Evolutionary conservation across 768 basidiomycete species (phyloP).

Genomic region (Mrakia blollopis): DNA sequence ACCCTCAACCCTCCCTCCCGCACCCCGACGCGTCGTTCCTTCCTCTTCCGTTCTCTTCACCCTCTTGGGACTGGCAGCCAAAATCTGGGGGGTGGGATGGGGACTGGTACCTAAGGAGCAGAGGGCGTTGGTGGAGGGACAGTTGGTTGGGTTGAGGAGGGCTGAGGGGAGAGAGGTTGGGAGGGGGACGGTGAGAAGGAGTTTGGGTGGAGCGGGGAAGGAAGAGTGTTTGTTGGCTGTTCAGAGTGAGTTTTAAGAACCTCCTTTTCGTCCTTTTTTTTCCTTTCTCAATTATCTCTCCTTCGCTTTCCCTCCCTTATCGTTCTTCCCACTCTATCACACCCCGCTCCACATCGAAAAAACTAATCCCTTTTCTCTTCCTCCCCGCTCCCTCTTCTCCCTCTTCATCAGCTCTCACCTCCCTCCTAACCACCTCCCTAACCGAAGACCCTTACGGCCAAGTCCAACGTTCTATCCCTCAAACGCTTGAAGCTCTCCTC

Average conservation of each 20-base stretch:
- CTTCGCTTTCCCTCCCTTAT: not conserved
- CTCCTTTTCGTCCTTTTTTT: not conserved
- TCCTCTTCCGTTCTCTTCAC: not conserved
- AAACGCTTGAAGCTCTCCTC: slow-evolving; percentile 31
- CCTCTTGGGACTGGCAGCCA: not conserved
- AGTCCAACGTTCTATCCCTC: slow-evolving; percentile 29
- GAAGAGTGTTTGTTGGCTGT: slow-evolving; percentile 9
- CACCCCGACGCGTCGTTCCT: not conserved
- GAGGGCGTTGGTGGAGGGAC: not conserved
- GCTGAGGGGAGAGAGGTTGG: slow-evolving; percentile 3
- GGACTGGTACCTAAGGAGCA: not conserved
- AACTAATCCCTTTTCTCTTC: not conserved
- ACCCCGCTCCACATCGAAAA: too few species aligned
- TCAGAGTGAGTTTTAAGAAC: slow-evolving; percentile 14
- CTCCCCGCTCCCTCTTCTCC: too few species aligned
- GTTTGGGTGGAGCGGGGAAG: not conserved
- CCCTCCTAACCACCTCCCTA: slow-evolving; percentile 27
- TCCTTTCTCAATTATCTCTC: not conserved
- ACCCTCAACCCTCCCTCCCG: not conserved
- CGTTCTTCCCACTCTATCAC: too few species aligned
- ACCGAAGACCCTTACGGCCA: slow-evolving; percentile 33
- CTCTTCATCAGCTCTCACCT: slow-evolving; percentile 18
- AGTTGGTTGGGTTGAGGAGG: not conserved
- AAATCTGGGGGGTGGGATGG: not conserved
- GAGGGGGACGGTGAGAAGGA: slow-evolving; percentile 1